Percentiles rank a stretch among this genome's conserved stretches.
Conservation (phyloP, 805 yeast genomes). For the Metschnikowia corniflorae region DNA sequence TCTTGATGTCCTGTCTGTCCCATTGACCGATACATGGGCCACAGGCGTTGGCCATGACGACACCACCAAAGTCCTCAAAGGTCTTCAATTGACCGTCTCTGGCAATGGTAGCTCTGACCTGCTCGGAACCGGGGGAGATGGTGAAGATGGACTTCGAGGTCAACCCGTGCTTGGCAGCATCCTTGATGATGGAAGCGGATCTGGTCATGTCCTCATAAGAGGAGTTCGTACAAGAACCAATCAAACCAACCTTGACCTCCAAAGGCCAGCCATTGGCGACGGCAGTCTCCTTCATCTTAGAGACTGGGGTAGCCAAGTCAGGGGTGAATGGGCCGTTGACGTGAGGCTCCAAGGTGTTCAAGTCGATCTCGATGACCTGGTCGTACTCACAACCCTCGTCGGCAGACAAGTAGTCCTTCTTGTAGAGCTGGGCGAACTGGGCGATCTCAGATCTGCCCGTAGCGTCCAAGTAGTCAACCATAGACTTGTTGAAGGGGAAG, state of each 20-base stretch:
- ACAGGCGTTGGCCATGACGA: constrained; percentile 95
- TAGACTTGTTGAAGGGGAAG: constrained; percentile 93
- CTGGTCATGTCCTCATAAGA: constrained; percentile 98
- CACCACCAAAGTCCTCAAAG: constrained; percentile 88
- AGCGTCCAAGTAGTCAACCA: constrained; percentile 80
- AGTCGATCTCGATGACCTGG: constrained; percentile 86
- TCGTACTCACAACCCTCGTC: constrained; percentile 94
- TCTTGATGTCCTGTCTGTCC: constrained; percentile 91
- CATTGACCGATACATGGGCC: constrained; percentile 99
- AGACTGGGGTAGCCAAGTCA: constrained; percentile 93
- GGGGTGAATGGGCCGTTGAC: constrained; percentile 98
- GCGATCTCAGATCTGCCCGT: constrained; percentile 86
- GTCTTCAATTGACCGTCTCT: constrained; percentile 91
- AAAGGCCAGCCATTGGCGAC: constrained; percentile 87
- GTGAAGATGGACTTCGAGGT: constrained; percentile 89
- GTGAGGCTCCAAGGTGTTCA: constrained; percentile 88
- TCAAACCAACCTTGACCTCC: constrained; percentile 89
- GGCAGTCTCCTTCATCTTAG: constrained; percentile 81
- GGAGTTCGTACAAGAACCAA: constrained; percentile 98
- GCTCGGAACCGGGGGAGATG: constrained; percentile 98
- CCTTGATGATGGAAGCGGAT: constrained; percentile 86
- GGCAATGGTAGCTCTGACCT: constrained; percentile 95
- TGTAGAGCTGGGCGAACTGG: constrained; percentile 69
- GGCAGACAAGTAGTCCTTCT: constrained; percentile 66
- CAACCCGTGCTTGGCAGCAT: constrained; percentile 88